Evolutionary conservation across 2,329 filamentous ascomycete genomes (phyloP), one percentile per base, ranked within the genome.

Genomic region (Thelonectria olida): DNA sequence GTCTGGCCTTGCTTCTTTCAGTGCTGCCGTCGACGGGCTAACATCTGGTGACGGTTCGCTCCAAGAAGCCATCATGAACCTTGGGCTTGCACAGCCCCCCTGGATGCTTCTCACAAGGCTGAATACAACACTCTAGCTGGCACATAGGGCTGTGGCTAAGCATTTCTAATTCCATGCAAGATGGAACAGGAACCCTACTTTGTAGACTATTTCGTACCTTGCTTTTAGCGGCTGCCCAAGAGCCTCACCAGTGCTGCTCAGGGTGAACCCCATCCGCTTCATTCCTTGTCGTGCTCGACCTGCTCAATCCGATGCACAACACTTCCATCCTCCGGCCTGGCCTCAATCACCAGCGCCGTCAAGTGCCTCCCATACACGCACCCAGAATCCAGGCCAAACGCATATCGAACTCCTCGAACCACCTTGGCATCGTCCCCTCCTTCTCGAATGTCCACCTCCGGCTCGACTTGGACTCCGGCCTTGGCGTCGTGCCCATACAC

Each of bases 401-500:
- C 90, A 75, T 91, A 96, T 54, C 84, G 82, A 31, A 52, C 15
- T 3, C 31, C 52, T 9, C 22, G 44, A 0, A 55, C 8, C 2
- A n/a, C 9, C 0, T 44, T n/a, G 10, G 10, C 25, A 4, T 4
- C 48, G 7, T 44, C 7, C 1, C 17, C 25, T 9, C 17, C 25
- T 12, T 25, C 27, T 7, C 22, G 10, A 27, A 61, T 17, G 7
- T 63, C 51, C 2, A 63, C 52, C 0, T 51, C 34, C 1, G 34
- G 22, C 0, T 85, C 68, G 28, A 78, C 56, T 27, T 73, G 73
- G 2, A 96, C 81, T 0, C 92, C 92, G 2, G 80, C 78, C 67
- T 88, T 87, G 13, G 92, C 86, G 74, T 97, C 92, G 72, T 97
- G 93, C 0, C 93, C 93, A 72, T 96, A 97, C 39, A 96, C 83